phyloP scores from a whole-genome alignment of 495 filamentous ascomycete species.

The Trichoderma erinaceum region DNA sequence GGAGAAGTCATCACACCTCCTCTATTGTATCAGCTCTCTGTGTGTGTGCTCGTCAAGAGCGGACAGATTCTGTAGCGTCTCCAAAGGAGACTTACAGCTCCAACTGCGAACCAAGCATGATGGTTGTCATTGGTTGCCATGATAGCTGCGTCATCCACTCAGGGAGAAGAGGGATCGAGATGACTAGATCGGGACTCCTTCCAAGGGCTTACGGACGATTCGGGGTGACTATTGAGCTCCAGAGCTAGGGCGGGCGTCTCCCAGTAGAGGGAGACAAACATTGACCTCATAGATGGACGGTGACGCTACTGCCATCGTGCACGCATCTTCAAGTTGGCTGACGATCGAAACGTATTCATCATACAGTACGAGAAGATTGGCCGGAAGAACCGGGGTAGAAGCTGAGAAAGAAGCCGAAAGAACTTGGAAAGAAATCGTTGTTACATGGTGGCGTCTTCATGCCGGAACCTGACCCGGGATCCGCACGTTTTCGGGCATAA shows the following conservation, averaged over 20 bases:
- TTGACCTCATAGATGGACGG: background rate
- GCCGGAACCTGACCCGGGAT: slow-evolving; percentile 1
- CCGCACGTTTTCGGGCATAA: background rate
- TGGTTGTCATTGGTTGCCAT: background rate
- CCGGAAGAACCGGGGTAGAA: slow-evolving; percentile 2
- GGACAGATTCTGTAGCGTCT: background rate
- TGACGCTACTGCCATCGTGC: background rate
- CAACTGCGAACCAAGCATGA: background rate
- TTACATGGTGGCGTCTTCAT: background rate
- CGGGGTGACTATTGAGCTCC: background rate
- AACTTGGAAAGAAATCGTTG: background rate
- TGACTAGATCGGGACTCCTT: background rate
- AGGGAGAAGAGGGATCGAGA: slow-evolving; percentile 4
- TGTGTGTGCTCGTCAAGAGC: background rate
- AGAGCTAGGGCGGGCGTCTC: background rate
- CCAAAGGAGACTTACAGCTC: background rate
- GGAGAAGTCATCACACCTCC: background rate
- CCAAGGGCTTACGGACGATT: background rate
- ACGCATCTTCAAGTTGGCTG: background rate
- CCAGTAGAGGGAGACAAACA: background rate
- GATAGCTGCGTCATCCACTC: background rate
- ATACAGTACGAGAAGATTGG: slow-evolving; percentile 3
- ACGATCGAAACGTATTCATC: background rate
- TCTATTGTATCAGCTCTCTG: background rate
- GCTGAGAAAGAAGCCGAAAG: background rate